phyloP scores from a whole-genome alignment of 1,284 basidiomycete genomes.

The Cystobasidiaceae sp. region DNA sequence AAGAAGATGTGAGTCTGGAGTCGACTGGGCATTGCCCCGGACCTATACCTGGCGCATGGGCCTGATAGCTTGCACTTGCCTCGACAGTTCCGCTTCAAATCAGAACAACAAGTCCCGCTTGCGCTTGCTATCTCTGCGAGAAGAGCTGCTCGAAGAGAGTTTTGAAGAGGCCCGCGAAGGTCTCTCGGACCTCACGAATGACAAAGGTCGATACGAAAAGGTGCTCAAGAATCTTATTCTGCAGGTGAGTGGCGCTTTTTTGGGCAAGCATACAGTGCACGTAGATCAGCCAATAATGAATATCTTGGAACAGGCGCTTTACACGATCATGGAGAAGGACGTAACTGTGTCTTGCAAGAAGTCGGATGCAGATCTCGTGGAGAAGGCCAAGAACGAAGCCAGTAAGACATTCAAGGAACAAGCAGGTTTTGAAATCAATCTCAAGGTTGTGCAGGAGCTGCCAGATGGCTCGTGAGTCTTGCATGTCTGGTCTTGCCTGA shows the following conservation, averaged over 20 bases:
- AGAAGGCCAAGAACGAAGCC: constrained; percentile 62
- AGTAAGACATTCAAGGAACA: constrained; percentile 63
- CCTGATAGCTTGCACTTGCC: not conserved
- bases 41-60: not conserved
- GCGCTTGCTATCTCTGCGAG: constrained; percentile 80
- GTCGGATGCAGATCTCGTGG: constrained; percentile 57
- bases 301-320: constrained; percentile 50
- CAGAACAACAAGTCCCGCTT: constrained; percentile 94
- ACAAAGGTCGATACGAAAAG: constrained; percentile 66
- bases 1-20: constrained; percentile 79
- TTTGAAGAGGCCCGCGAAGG: constrained; percentile 70
- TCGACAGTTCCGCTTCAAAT: constrained; percentile 79
- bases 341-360: constrained; percentile 61
- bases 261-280: not conserved
- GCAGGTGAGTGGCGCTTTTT: constrained; percentile 55
- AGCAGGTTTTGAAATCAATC: constrained; percentile 63
- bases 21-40: not conserved
- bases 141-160: constrained; percentile 85
- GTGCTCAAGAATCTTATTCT: constrained; percentile 75
- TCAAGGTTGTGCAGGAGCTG: constrained; percentile 63
- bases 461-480: constrained; percentile 63
- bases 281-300: not conserved
- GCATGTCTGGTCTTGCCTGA: not conserved
- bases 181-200: constrained; percentile 61
- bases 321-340: constrained; percentile 63